Percentiles rank a stretch among this genome's conserved stretches.
phyloP scores from a whole-genome alignment of 768 basidiomycete genomes.

The Mycena polygramma region DNA sequence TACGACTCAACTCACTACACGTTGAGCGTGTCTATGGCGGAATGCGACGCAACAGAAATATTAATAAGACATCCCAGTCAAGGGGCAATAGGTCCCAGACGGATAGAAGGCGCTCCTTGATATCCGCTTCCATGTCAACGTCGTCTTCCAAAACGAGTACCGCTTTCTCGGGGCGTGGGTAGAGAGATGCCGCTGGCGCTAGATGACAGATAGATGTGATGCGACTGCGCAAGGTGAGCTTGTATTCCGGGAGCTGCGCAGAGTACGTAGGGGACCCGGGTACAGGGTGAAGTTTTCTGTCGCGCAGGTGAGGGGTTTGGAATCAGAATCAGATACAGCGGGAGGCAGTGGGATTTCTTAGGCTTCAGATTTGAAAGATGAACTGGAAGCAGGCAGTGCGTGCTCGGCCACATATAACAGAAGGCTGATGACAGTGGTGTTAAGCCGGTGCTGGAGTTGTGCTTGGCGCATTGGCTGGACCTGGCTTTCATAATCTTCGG shows the following conservation, averaged over 20 bases:
- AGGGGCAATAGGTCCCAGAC: no score
- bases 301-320: slow-evolving; percentile 51
- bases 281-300: slow-evolving; percentile 54
- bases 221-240: slow-evolving; percentile 68
- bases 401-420: slow-evolving; percentile 51
- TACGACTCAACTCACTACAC: no score
- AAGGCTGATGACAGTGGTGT: slow-evolving; percentile 15
- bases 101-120: no score
- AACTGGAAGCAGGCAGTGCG: slow-evolving; percentile 1
- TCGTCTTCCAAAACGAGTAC: slow-evolving; percentile 83
- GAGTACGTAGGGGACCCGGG: slow-evolving; percentile 42
- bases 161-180: slow-evolving; percentile 46
- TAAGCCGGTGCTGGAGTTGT: slow-evolving; percentile 1
- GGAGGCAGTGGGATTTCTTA: slow-evolving; percentile 1
- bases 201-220: slow-evolving; percentile 72
- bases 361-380: background rate
- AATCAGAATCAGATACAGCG: slow-evolving; percentile 8
- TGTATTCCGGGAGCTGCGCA: slow-evolving; percentile 56
- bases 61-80: slow-evolving; percentile 32
- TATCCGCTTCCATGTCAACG: slow-evolving; percentile 77
- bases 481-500: slow-evolving; percentile 40
- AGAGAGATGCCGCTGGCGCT: slow-evolving; percentile 33
- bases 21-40: no score
- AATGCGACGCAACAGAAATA: no score
- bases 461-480: slow-evolving; percentile 29